Evolutionary conservation across 345 rosid species (phyloP), one percentile per base, ranked within the genome.

Genomic region (Populus alba): DNA sequence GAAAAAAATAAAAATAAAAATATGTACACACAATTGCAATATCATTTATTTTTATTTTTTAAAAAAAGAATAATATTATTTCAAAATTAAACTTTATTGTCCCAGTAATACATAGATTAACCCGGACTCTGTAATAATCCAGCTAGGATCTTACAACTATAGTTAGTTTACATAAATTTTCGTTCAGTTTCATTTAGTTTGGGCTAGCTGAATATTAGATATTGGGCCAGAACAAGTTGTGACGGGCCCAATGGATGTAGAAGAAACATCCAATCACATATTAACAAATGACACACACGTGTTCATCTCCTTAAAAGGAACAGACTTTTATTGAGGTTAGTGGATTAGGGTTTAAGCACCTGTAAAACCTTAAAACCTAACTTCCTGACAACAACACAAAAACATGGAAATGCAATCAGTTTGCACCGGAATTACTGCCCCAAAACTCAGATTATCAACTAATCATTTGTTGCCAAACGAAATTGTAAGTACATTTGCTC

Each of bases 341-440:
- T 10, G 11, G 16, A 35, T 22, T 68, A 20, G 71, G 71, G 71
- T 68, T 37, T 68, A 68, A 68, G 71, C 33, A n/a, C 33, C 31
- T 51, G 43, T 25, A 70, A 49, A 69, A 39, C 75, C 39, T 72
- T 31, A 39, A 5, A 66, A 11, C 39, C 17, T 69, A 25, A 35
- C 33, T 18, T 83, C 84, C 35, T n/a, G 74, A 63, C 57, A 33
- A 75, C 55, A 31, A 13, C 13, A 16, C 20, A 4, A 39, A 20
- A 25, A 57, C 67, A 90, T 90, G 97, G 89, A 79, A 63, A 62
- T 83, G 68, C 90, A 87, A 79, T 80, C 94, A 10, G 82, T 86
- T 79, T 89, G 89, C 79, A 66, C 81, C 8, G 89, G 94, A 22
- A 63, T 84, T 71, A 74, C 83, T 9, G 63, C 87, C 4, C 88